Evolutionary conservation across 2,329 filamentous ascomycete species (phyloP), one percentile per base, ranked within the genome.

Genomic region (Pseudopithomyces chartarum): DNA sequence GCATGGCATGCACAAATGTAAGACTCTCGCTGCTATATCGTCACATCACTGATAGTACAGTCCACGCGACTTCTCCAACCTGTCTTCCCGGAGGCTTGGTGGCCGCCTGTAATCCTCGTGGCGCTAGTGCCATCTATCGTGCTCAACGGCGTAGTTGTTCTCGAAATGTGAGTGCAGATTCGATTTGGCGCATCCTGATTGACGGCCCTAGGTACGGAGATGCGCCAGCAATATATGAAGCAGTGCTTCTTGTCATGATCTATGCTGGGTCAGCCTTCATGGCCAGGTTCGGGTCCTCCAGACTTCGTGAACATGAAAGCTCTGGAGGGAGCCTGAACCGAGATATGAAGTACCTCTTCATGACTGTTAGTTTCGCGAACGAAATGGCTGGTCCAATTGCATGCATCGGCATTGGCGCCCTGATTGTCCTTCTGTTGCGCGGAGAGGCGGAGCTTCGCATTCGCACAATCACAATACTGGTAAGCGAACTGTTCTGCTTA

Each of bases 51-150:
- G 17, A 44, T n/a, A 44, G 13, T 22, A n/a, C 23, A 44, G 40
- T 44, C 40, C 23, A 44, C 17, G 23, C 23, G 23, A 6, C 13
- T 47, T 15, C 22, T 47, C 17, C 23, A 47, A 47, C 23, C 44
- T 47, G 34, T 47, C 44, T 32, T 33, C 44, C 34, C 44, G 17
- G 17, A 47, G 32, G 22, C 44, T 47, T 47, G 23, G 44, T 53
- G 42, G 42, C 38, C 38, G 38, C 38, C 17, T 40, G 38, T 40
- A 40, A n/a, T 40, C 1, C 17, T 15, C 38, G 38, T 2, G 17
- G 38, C 38, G 38, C 38, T 40, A n/a, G 38, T 40, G 38, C 38
- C 38, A 40, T 40, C 38, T 2, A n/a, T 40, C 17, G 38, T 40
- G 38, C 38, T 40, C 38, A 40, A 10, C 38, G 15, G 38, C 15